phyloP scores from a whole-genome alignment of 768 basidiomycete genomes.

The Auricularia cornea region DNA sequence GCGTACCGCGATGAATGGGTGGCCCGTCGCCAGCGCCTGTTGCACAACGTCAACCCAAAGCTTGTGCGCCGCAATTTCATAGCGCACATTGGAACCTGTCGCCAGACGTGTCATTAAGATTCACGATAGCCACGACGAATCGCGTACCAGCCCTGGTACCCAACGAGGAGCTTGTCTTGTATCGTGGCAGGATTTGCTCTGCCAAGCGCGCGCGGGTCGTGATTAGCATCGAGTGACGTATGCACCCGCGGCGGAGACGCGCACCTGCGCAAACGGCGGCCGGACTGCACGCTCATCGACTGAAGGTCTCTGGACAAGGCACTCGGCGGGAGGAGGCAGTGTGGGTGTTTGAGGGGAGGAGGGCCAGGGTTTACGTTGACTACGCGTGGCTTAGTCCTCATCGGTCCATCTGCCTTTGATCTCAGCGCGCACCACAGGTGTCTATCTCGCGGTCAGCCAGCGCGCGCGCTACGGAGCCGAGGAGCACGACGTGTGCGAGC shows the following conservation, averaged over 20 bases:
- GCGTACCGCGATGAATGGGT: conserved; percentile 51
- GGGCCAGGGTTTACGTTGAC: background rate
- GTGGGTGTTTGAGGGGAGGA: background rate
- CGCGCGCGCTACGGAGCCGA: background rate
- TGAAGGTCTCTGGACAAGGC: background rate
- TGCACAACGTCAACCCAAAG: too few species aligned
- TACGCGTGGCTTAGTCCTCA: background rate
- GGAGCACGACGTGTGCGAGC: background rate
- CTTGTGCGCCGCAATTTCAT: too few species aligned
- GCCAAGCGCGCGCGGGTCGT: background rate
- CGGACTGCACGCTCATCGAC: background rate
- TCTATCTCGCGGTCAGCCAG: background rate
- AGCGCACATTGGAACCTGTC: conserved; percentile 56
- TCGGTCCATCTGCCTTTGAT: background rate
- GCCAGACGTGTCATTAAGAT: background rate
- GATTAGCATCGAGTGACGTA: background rate
- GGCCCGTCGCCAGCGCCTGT: conserved; percentile 46
- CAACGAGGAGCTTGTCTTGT: conserved; percentile 75
- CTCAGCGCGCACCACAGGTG: background rate
- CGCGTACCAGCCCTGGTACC: conserved; percentile 76
- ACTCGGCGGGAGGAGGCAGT: background rate
- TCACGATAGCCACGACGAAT: background rate
- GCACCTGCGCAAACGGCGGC: background rate
- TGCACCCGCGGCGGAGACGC: background rate
- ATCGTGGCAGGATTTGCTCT: conserved; percentile 69